Base-by-base conservation (phyloP, 441 rosid genomes). In the Rhodomyrtus psidioides region DNA sequence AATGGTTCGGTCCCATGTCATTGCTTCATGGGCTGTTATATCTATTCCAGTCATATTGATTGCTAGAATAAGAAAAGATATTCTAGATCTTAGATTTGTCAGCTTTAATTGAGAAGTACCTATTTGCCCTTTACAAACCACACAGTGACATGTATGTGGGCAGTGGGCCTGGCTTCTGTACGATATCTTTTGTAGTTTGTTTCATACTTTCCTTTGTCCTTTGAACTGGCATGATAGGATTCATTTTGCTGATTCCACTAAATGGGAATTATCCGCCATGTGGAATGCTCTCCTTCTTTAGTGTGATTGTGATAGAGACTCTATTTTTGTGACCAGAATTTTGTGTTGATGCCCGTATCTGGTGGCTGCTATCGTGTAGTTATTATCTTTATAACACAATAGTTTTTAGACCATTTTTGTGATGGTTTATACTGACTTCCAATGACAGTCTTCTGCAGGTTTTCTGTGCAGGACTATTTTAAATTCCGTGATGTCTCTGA, bases 391-490 rank as follows among this genome's bases (percentile, higher is more conserved):
- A 21, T 70, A 70, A 39, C n/a, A 39, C 79, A 65, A 82, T 54
- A 39, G 6, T 82, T 30, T 54, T 19, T 82, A 54, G 42, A 28
- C 60, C 79, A 70, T 70, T 39, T 70, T 70, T 70, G 27, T 70
- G 81, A 82, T 85, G 83, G 87, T 88, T 91, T 91, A 89, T 87
- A 82, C 85, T 87, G 74, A 89, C 89, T 89, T 85, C 89, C 83
- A 93, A 88, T 94, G 94, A 90, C 91, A 51, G 91, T 89, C 90
- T 91, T 87, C 82, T 85, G 91, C 94, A 97, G 99, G 95, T 96
- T 93, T 90, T 96, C 98, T 83, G 86, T 90, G 94, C 98, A 95
- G 94, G 99, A 96, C 51, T 96, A 94, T 88, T 62, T 91, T 74
- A 96, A 94, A 92, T 98, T 96, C 83, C 98, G 98, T 60, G 91